Percentiles rank a stretch among this genome's conserved stretches.
phyloP scores from a whole-genome alignment of 768 basidiomycete species.

The Butyriboletus loyo region DNA sequence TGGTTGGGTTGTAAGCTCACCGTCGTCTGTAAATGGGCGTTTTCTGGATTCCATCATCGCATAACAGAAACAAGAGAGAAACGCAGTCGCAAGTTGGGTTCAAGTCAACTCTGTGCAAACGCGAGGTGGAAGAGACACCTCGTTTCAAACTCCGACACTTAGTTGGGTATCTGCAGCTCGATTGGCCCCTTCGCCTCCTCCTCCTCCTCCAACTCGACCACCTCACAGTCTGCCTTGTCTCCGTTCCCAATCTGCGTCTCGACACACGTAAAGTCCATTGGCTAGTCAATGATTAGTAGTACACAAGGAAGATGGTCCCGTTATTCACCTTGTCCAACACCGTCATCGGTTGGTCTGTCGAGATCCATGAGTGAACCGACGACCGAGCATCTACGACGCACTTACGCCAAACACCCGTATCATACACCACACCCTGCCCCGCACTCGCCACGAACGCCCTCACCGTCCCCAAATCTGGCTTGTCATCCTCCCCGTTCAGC shows the following conservation, averaged over 20 bases:
- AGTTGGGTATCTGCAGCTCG: background rate
- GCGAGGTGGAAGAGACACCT: slow-evolving; percentile 5
- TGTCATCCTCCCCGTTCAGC: slow-evolving; percentile 69
- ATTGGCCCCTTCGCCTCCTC: background rate
- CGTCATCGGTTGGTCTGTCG: slow-evolving; percentile 88
- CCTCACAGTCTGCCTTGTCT: slow-evolving; percentile 78
- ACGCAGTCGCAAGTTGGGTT: slow-evolving; percentile 1
- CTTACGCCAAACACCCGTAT: slow-evolving; percentile 88
- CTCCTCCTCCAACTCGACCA: slow-evolving; percentile 49
- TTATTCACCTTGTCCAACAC: slow-evolving; percentile 60
- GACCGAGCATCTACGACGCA: slow-evolving; percentile 17
- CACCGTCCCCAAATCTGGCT: slow-evolving; percentile 70
- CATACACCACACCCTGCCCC: slow-evolving; percentile 84
- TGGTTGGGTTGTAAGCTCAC: slow-evolving; percentile 38
- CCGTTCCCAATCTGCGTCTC: slow-evolving; percentile 92
- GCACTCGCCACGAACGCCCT: slow-evolving; percentile 80
- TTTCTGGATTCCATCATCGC: slow-evolving; percentile 56
- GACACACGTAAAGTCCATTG: slow-evolving; percentile 81
- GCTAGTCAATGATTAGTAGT: slow-evolving; percentile 36
- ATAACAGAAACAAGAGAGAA: slow-evolving; percentile 14
- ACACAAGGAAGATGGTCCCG: background rate
- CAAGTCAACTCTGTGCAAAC: slow-evolving; percentile 7
- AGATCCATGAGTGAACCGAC: slow-evolving; percentile 4
- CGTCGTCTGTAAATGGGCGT: slow-evolving; percentile 53
- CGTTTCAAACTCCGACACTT: slow-evolving; percentile 30